Evolutionary conservation across 768 basidiomycete genomes (phyloP).

Genomic region (Pseudohyphozyma bogoriensis): DNA sequence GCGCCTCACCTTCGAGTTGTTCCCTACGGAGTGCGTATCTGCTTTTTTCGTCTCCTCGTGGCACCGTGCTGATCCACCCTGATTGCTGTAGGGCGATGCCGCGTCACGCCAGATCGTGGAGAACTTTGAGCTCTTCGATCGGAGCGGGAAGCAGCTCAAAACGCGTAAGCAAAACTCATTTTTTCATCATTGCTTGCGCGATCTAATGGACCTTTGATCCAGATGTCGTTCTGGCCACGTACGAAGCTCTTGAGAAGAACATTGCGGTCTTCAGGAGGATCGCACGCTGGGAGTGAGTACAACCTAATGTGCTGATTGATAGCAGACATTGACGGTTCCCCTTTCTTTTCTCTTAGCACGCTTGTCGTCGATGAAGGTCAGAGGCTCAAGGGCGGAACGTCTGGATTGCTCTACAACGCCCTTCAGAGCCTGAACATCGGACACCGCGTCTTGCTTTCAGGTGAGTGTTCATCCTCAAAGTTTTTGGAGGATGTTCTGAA

Average conservation of each 20-base stretch:
- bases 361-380: conserved; percentile 71
- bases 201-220: conserved; percentile 50
- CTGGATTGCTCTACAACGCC: conserved; percentile 6
- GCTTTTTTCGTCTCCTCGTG: too few relatives aligned
- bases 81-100: conserved; percentile 71
- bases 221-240: conserved; percentile 86
- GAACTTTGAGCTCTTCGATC: conserved; percentile 67
- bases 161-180: conserved; percentile 1
- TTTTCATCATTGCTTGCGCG: background rate
- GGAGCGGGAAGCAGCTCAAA: conserved; percentile 22
- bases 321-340: too few relatives aligned
- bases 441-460: conserved; percentile 44
- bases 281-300: conserved; percentile 90
- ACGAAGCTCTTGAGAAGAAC: conserved; percentile 57
- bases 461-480: conserved; percentile 71
- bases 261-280: conserved; percentile 67
- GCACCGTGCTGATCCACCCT: too few relatives aligned
- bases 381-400: conserved; percentile 67
- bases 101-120: conserved; percentile 70
- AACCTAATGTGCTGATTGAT: too few relatives aligned
- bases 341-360: too few relatives aligned
- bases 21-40: conserved; percentile 46
- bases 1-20: conserved; percentile 56
- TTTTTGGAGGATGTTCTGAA: conserved; percentile 59
- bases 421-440: conserved; percentile 11